phyloP scores from a whole-genome alignment of 2,329 filamentous ascomycete species.

The Neoscytalidium dimidiatum region DNA sequence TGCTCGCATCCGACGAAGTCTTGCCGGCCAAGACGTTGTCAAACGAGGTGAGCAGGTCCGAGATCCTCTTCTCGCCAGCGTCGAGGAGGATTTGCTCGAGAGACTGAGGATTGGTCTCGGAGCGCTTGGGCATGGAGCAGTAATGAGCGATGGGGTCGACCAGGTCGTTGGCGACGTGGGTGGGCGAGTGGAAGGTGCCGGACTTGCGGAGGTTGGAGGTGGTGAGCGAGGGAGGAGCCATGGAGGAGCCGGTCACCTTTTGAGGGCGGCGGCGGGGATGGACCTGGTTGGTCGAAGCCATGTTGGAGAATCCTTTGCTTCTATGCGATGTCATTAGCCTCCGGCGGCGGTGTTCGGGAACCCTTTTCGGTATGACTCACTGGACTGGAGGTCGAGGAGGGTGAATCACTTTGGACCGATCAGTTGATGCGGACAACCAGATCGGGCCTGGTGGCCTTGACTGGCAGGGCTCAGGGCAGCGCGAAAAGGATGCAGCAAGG shows the following conservation, averaged over 20 bases:
- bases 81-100: constrained; percentile 51
- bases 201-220: constrained; percentile 49
- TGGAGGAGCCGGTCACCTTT: constrained; percentile 33
- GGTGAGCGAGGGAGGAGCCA: constrained; percentile 31
- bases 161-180: constrained; percentile 38
- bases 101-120: constrained; percentile 50
- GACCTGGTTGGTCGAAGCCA: constrained; percentile 39
- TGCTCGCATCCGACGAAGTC: constrained; percentile 33
- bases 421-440: constrained; percentile 1
- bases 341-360: constrained; percentile 6
- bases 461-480: neutral
- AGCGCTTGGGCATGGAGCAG: constrained; percentile 48
- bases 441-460: constrained; percentile 6
- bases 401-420: constrained; percentile 3
- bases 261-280: constrained; percentile 50
- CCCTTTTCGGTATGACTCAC: constrained; percentile 13
- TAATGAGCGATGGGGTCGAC: constrained; percentile 40
- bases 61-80: constrained; percentile 46
- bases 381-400: neutral
- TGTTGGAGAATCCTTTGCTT: constrained; percentile 27
- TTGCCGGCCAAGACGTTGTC: constrained; percentile 45
- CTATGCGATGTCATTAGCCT: constrained; percentile 1
- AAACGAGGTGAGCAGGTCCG: constrained; percentile 46
- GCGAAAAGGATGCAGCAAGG: constrained; percentile 4
- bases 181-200: constrained; percentile 50